Evolutionary conservation across 1,139 yeast genomes (phyloP).

Genomic region (Pichia sp.): DNA sequence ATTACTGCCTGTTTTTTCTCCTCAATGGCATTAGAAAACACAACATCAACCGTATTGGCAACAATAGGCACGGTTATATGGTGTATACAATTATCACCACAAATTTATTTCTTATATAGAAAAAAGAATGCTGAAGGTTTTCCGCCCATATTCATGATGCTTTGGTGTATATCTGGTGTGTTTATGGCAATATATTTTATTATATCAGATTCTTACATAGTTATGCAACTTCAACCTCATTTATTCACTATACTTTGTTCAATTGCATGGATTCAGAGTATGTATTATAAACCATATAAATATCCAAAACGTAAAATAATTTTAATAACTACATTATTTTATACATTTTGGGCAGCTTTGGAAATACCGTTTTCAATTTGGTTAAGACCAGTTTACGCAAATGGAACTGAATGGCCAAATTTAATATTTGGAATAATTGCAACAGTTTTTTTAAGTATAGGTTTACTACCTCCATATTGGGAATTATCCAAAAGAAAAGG

Average conservation of each 20-base stretch:
- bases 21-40: constrained; percentile 4
- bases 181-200: constrained; percentile 51
- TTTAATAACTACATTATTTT: constrained; percentile 31
- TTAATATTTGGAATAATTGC: constrained; percentile 60
- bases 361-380: constrained; percentile 48
- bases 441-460: constrained; percentile 65
- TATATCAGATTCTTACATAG: constrained; percentile 46
- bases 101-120: constrained; percentile 42
- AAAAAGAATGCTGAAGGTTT: constrained; percentile 49
- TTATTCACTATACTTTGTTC: constrained; percentile 45
- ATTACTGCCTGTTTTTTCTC: too few species aligned
- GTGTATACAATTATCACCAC: constrained; percentile 52
- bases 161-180: constrained; percentile 52
- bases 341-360: constrained; percentile 34
- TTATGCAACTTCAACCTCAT: constrained; percentile 50
- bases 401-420: constrained; percentile 49
- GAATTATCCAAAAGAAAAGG: constrained; percentile 77
- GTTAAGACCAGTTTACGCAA: constrained; percentile 42
- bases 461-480: constrained; percentile 82
- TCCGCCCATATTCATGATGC: constrained; percentile 55
- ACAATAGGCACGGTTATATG: constrained; percentile 51
- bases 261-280: constrained; percentile 45
- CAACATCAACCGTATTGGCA: constrained; percentile 43
- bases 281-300: constrained; percentile 48
- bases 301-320: constrained; percentile 29